Evolutionary conservation across 2,329 filamentous ascomycete species (phyloP), one percentile per base, ranked within the genome.

Genomic region (Orbilia oligospora): DNA sequence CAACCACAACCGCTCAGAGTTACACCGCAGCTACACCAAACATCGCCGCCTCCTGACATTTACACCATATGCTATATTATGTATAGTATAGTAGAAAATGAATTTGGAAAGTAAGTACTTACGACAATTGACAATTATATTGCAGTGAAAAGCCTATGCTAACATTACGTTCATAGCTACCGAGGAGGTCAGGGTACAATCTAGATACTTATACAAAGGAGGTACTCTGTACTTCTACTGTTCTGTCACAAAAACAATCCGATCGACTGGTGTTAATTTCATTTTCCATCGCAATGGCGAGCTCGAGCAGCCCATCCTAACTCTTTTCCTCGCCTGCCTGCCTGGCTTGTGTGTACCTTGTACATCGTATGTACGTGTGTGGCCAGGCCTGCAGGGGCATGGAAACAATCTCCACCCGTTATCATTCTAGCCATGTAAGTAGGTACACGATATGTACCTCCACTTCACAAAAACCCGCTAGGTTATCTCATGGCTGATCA

Each of bases 251-350:
- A 36, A 41, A 5, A 12, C n/a, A 41, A 41, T 16, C 14, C 38
- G 38, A 41, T 41, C 38, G 8, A 8, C 48, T 51, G 48, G 38
- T 5, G 2, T n/a, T 24, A 51, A 51, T 51, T 51, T 51, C 48
- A 24, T 51, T 51, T 24, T 24, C 48, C 10, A 22, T 58, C 53
- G 53, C 53, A 30, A 38, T 58, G 30, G 53, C 53, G 53, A 58
- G 53, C 53, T 58, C 33, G 14, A 58, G 12, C 48, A 20, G 22
- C 9, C 51, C 48, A 51, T 20, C 38, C 38, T n/a, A 5, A 5
- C 41, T 38, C n/a, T n/a, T n/a, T n/a, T 14, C 10, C 36, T 38
- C 12, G 20, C 46, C 18, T 49, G 46, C 24, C 20, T 18, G 44
- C n/a, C n/a, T n/a, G 5, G 5, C 48, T 51, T n/a, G n/a, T n/a